Percentiles rank a stretch among this genome's conserved stretches.
Evolutionary conservation across 257 asterid species (phyloP).

Genomic region (Solanum commersonii): DNA sequence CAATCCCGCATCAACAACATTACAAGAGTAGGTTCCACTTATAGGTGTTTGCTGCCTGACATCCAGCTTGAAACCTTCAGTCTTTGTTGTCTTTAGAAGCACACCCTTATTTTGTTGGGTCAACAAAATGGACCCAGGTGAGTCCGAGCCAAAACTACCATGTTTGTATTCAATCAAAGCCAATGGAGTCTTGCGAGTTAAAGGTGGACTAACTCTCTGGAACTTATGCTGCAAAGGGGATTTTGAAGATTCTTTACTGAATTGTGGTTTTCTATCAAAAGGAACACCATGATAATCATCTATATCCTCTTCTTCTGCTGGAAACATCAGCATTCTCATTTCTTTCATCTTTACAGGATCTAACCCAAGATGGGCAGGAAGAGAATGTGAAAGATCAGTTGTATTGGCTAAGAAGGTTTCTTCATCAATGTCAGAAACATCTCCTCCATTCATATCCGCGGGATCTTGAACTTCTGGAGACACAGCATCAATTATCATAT

Average conservation of each 20-base stretch:
- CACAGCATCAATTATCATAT: conserved; percentile 53
- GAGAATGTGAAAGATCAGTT: conserved; percentile 74
- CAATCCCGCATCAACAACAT: conserved; percentile 90
- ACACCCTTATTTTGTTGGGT: conserved; percentile 62
- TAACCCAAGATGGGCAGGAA: conserved; percentile 95
- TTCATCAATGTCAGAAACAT: conserved; percentile 49
- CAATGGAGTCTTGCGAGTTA: conserved; percentile 77
- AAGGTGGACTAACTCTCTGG: conserved; percentile 32
- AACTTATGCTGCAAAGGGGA: conserved; percentile 41
- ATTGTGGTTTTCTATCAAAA: conserved; percentile 31
- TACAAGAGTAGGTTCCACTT: conserved; percentile 47
- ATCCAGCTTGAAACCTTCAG: conserved; percentile 73
- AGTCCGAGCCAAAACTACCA: conserved; percentile 52
- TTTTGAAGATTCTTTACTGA: conserved; percentile 44
- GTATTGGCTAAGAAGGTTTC: conserved; percentile 32
- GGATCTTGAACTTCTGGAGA: conserved; percentile 48
- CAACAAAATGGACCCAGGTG: conserved; percentile 72
- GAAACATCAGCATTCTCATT: conserved; percentile 66
- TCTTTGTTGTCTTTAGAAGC: conserved; percentile 35
- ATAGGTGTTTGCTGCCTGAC: conserved; percentile 55
- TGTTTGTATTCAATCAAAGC: conserved; percentile 69
- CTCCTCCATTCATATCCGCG: conserved; percentile 36
- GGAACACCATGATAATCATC: conserved; percentile 33
- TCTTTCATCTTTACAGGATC: conserved; percentile 82
- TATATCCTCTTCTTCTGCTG: conserved; percentile 52